Evolutionary conservation across 164 flowering plant species (phyloP).

Genomic region (Pachysandra terminalis): DNA sequence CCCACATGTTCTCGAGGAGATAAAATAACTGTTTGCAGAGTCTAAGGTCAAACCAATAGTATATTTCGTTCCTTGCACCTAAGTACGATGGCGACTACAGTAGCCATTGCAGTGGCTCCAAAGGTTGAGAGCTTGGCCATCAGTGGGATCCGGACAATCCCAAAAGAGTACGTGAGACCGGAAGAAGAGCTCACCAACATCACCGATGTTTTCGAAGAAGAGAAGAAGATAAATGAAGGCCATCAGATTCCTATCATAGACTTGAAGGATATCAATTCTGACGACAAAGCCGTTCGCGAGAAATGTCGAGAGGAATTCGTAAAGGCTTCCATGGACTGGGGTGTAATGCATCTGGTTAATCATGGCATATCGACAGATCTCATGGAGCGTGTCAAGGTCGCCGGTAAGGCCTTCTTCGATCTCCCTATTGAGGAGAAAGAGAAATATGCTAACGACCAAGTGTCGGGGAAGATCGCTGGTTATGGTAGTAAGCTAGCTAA

Average conservation of each 20-base stretch:
- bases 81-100: constrained; percentile 33
- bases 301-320: constrained; percentile 48
- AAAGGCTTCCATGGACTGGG: constrained; percentile 79
- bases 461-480: constrained; percentile 68
- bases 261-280: constrained; percentile 41
- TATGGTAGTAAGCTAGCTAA: constrained; percentile 95
- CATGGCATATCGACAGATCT: constrained; percentile 75
- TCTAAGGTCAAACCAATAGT: too few species aligned
- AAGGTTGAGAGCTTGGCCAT: constrained; percentile 75
- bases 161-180: constrained; percentile 70
- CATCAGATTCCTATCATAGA: constrained; percentile 79
- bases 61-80: too few species aligned
- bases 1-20: too few species aligned
- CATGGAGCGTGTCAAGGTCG: constrained; percentile 47
- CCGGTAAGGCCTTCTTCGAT: constrained; percentile 64
- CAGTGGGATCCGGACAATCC: constrained; percentile 65
- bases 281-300: constrained; percentile 35
- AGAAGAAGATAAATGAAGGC: constrained; percentile 41
- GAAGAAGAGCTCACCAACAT: constrained; percentile 63
- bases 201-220: constrained; percentile 66
- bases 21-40: too few species aligned
- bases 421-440: constrained; percentile 84
- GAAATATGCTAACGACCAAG: constrained; percentile 76
- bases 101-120: constrained; percentile 14
- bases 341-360: constrained; percentile 78